Conservation (phyloP, 768 basidiomycete genomes). For the Kwoniella heveanensis region DNA sequence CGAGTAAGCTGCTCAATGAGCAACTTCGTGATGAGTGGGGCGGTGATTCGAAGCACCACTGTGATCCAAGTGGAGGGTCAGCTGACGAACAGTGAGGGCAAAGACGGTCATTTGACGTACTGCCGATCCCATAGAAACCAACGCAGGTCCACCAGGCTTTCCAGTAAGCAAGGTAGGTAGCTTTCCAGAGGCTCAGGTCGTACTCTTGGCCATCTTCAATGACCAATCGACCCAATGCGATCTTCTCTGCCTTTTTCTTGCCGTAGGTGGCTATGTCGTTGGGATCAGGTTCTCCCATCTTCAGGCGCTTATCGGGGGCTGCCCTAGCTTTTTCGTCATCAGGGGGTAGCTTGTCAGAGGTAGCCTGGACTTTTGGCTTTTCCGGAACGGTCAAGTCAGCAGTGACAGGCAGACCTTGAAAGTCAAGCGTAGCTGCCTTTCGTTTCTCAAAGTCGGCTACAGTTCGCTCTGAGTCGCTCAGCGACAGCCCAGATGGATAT, state of each 20-base stretch:
- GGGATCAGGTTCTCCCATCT: constrained; percentile 4
- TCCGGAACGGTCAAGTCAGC: too few species aligned
- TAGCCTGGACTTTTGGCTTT: too few species aligned
- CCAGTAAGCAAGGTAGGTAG: constrained; percentile 29
- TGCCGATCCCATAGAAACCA: neutral
- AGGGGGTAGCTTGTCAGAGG: neutral
- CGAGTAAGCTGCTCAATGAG: constrained; percentile 26
- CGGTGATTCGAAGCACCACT: constrained; percentile 27
- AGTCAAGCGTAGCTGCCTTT: too few species aligned
- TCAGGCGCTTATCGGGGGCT: neutral
- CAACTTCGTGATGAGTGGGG: constrained; percentile 30
- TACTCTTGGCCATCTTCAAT: constrained; percentile 39
- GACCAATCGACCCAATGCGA: constrained; percentile 30
- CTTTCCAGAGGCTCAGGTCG: constrained; percentile 39
- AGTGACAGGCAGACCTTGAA: too few species aligned
- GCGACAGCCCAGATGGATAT: too few species aligned
- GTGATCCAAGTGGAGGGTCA: neutral
- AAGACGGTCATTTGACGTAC: constrained; percentile 16
- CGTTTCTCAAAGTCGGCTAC: too few species aligned
- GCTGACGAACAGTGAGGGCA: neutral
- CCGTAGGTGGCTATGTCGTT: constrained; percentile 17
- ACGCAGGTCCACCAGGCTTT: constrained; percentile 28
- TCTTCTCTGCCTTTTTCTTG: constrained; percentile 37
- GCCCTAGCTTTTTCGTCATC: neutral
- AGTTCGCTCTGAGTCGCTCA: too few species aligned